phyloP scores from a whole-genome alignment of 2,329 filamentous ascomycete genomes.

The Diaporthe aspalathi region DNA sequence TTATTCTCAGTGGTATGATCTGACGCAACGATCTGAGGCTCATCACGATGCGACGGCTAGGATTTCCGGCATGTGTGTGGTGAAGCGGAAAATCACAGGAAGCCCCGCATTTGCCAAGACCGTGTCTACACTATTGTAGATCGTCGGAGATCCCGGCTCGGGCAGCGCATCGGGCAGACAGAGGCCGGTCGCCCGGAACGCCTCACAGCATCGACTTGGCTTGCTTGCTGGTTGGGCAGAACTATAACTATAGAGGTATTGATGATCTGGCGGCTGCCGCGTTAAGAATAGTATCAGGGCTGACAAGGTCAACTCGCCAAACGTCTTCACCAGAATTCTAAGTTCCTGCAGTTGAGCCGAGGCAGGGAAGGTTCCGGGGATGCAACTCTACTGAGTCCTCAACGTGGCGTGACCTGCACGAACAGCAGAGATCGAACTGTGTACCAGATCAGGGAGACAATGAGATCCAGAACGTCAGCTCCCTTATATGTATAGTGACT shows the following conservation, averaged over 20 bases:
- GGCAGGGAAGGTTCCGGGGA: no score
- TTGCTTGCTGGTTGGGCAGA: no score
- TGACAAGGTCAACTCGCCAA: background rate
- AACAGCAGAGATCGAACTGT: no score
- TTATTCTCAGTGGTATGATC: background rate
- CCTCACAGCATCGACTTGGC: background rate
- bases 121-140: no score
- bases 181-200: background rate
- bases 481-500: no score
- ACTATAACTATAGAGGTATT: background rate
- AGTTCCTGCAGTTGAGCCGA: no score
- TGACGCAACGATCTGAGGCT: background rate
- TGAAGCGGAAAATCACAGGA: constrained; percentile 1
- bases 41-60: background rate
- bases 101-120: constrained; percentile 24
- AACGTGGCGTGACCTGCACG: no score
- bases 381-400: no score
- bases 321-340: no score
- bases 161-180: background rate
- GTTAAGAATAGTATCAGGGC: background rate
- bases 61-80: background rate
- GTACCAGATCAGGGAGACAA: no score
- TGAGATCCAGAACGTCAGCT: no score
- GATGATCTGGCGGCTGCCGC: no score
- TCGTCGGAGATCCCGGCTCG: constrained; percentile 24